Evolutionary conservation across 2,329 filamentous ascomycete species (phyloP).

Genomic region (Calcarisporium arbuscula): DNA sequence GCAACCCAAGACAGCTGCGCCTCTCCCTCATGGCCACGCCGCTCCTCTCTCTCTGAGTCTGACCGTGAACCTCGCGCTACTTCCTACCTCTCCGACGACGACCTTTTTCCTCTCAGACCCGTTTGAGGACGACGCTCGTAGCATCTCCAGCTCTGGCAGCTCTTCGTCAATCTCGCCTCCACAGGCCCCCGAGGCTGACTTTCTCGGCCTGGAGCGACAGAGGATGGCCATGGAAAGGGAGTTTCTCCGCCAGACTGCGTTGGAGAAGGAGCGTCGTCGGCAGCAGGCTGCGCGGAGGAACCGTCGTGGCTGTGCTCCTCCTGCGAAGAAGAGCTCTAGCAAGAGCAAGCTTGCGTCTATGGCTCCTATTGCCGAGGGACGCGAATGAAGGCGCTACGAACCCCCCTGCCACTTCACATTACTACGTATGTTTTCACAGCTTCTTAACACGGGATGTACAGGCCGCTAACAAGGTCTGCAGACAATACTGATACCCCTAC

Average conservation of each 20-base stretch:
- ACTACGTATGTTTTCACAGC: background rate
- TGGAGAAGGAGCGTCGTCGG: conserved; percentile 50
- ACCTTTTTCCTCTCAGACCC: conserved; percentile 49
- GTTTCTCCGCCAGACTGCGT: conserved; percentile 41
- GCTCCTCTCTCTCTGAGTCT: conserved; percentile 42
- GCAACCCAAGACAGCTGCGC: conserved; percentile 42
- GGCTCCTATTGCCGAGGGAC: conserved; percentile 47
- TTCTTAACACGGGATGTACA: background rate
- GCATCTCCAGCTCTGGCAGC: conserved; percentile 39
- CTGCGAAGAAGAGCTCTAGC: conserved; percentile 44
- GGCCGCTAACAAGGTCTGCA: background rate
- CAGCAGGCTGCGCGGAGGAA: conserved; percentile 30
- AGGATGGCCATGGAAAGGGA: conserved; percentile 46
- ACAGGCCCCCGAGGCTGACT: conserved; percentile 38
- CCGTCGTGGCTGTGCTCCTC: conserved; percentile 27
- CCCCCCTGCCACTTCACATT: conserved; percentile 1
- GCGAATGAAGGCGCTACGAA: conserved; percentile 9
- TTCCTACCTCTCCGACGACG: conserved; percentile 58
- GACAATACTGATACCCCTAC: background rate
- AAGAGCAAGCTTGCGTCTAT: conserved; percentile 44
- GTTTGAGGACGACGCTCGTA: conserved; percentile 44
- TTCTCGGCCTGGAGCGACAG: conserved; percentile 44
- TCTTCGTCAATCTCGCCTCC: conserved; percentile 30
- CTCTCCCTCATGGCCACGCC: conserved; percentile 53
- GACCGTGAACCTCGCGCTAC: conserved; percentile 39